Evolutionary conservation across 306 rosid species (phyloP).

Genomic region (Purshia tridentata): DNA sequence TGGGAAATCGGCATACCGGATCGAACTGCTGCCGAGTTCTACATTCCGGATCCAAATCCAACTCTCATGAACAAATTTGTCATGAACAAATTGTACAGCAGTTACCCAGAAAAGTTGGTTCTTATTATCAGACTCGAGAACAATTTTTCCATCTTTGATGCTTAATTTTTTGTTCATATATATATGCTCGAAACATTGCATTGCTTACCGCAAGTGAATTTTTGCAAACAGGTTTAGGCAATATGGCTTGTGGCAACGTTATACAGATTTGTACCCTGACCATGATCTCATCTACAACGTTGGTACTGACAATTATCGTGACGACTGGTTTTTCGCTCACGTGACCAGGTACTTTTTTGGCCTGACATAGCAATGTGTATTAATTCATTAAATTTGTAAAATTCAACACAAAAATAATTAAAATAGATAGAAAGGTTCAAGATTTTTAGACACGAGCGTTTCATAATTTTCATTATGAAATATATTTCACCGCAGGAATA

Average conservation of each 20-base stretch:
- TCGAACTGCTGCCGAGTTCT: slow-evolving; percentile 67
- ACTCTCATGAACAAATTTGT: slow-evolving; percentile 28
- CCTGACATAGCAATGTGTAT: neutral
- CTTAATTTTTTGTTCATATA: neutral
- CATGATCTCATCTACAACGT: slow-evolving; percentile 41
- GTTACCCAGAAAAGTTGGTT: slow-evolving; percentile 36
- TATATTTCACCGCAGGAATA: slow-evolving; percentile 28
- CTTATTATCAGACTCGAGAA: no score
- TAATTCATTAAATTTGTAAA: no score
- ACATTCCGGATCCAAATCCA: slow-evolving; percentile 57
- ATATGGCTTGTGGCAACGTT: slow-evolving; percentile 59
- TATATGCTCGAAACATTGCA: no score
- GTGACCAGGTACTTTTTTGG: slow-evolving; percentile 20
- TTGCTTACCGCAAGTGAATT: neutral
- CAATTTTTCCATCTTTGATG: no score
- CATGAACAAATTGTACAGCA: neutral
- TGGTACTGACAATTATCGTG: slow-evolving; percentile 18
- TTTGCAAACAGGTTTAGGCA: slow-evolving; percentile 46
- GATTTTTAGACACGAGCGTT: no score
- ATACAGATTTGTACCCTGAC: slow-evolving; percentile 37
- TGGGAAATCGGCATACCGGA: slow-evolving; percentile 96
- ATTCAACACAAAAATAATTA: no score
- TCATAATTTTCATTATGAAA: no score
- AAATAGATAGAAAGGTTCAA: no score
- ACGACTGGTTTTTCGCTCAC: slow-evolving; percentile 57